These are phyloP conservation scores for Aspergillus pseudotamarii DNA, from an alignment of 2,329 filamentous ascomycete species.

Conservation along the genomic window DNA sequence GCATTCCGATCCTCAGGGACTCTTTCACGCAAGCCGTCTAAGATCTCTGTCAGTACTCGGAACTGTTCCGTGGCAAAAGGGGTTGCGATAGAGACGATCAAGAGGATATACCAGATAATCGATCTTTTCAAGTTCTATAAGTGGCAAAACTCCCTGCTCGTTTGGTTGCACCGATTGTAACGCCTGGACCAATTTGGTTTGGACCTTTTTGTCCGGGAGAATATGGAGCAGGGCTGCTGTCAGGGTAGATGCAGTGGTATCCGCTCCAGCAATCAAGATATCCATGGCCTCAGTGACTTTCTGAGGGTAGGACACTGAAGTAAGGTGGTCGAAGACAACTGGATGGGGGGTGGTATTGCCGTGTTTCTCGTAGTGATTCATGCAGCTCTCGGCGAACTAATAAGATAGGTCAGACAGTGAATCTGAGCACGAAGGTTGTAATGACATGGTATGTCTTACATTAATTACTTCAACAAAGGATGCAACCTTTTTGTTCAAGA, in stretches of 20 bases:
- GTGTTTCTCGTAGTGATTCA: conserved; percentile 3
- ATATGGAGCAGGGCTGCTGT: conserved; percentile 8
- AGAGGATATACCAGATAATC: conserved; percentile 1
- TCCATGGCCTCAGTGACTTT: conserved; percentile 11
- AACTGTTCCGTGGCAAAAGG: neutral
- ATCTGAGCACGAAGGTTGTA: neutral
- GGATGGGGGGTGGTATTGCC: conserved; percentile 9
- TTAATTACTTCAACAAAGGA: neutral
- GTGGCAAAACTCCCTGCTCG: neutral
- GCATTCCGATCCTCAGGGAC: conserved; percentile 10
- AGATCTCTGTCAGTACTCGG: neutral
- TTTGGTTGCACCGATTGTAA: neutral
- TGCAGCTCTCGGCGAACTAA: conserved; percentile 7
- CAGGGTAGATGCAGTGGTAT: conserved; percentile 16
- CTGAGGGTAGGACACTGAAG: neutral
- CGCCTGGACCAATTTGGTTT: neutral
- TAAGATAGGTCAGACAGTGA: neutral
- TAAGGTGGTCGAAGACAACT: conserved; percentile 12
- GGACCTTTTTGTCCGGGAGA: neutral
- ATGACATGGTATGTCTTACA: neutral
- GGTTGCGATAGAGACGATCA: neutral
- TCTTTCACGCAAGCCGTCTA: conserved; percentile 14
- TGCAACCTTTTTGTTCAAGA: neutral
- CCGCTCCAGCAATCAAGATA: conserved; percentile 14
- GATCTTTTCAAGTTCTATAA: conserved; percentile 8